Conservation (phyloP, 306 rosid genomes). For the Cucumis hystrix region DNA sequence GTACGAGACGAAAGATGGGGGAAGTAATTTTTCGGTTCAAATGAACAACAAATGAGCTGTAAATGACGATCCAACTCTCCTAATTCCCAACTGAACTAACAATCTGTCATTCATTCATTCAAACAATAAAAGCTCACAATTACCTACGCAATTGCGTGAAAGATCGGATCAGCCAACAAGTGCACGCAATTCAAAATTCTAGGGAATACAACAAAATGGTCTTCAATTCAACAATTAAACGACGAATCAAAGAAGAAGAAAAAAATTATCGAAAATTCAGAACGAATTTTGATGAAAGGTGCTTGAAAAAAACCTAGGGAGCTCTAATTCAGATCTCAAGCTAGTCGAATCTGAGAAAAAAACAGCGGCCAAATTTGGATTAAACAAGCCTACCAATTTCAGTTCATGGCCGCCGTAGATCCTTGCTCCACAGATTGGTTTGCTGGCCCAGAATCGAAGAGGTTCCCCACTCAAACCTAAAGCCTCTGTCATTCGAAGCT, state of each 20-base stretch:
- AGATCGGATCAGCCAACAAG: not conserved
- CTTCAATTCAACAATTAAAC: slow-evolving; percentile 1
- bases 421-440: not conserved
- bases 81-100: not conserved
- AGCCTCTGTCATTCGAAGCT: slow-evolving; percentile 6
- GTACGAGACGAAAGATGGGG: not conserved
- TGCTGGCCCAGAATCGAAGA: not conserved
- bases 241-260: not conserved
- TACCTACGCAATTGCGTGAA: not conserved
- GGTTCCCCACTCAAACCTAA: slow-evolving; percentile 1
- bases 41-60: not conserved
- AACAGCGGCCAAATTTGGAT: not conserved
- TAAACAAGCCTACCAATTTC: slow-evolving; percentile 1
- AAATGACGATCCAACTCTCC: not conserved
- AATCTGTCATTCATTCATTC: not conserved
- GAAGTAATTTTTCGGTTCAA: not conserved
- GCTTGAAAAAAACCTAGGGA: not conserved
- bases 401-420: slow-evolving; percentile 2
- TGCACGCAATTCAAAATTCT: not conserved
- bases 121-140: slow-evolving; percentile 1
- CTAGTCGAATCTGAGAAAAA: slow-evolving; percentile 1
- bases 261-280: not conserved
- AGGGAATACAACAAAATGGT: not conserved
- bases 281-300: not conserved
- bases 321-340: slow-evolving; percentile 4